These are phyloP conservation scores for Aspergillus ruber DNA, from an alignment of 2,329 filamentous ascomycete genomes.

Conservation along the genomic window DNA sequence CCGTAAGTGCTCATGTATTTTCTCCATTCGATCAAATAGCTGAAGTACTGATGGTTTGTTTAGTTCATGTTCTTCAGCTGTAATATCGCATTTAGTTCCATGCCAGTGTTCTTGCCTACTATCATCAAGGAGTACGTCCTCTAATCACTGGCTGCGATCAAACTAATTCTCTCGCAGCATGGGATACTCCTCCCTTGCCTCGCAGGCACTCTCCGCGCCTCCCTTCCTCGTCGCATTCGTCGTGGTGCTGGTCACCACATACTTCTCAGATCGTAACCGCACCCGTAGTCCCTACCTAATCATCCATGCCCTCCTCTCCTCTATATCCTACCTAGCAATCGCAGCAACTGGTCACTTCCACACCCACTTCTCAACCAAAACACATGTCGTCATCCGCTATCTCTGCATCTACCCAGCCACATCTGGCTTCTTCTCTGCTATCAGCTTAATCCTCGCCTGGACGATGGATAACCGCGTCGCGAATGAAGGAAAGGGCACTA, in stretches of 20 bases:
- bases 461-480: constrained; percentile 76
- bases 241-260: constrained; percentile 64
- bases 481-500: constrained; percentile 63
- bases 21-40: background rate
- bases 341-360: constrained; percentile 46
- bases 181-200: constrained; percentile 61
- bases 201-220: constrained; percentile 74
- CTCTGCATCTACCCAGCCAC: constrained; percentile 70
- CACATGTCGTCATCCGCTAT: constrained; percentile 52
- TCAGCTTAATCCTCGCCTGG: constrained; percentile 82
- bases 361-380: constrained; percentile 22
- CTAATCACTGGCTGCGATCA: no score
- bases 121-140: constrained; percentile 57
- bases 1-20: constrained; percentile 34
- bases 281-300: constrained; percentile 62
- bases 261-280: constrained; percentile 61
- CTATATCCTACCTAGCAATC: constrained; percentile 57
- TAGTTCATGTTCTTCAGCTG: constrained; percentile 74
- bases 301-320: constrained; percentile 62
- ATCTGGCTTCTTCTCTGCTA: constrained; percentile 74
- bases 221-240: constrained; percentile 73
- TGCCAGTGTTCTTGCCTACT: constrained; percentile 81
- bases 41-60: background rate
- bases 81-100: constrained; percentile 81
- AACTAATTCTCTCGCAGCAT: constrained; percentile 38